phyloP scores from a whole-genome alignment of 2,329 filamentous ascomycete species.

The Aspergillus tamarii region DNA sequence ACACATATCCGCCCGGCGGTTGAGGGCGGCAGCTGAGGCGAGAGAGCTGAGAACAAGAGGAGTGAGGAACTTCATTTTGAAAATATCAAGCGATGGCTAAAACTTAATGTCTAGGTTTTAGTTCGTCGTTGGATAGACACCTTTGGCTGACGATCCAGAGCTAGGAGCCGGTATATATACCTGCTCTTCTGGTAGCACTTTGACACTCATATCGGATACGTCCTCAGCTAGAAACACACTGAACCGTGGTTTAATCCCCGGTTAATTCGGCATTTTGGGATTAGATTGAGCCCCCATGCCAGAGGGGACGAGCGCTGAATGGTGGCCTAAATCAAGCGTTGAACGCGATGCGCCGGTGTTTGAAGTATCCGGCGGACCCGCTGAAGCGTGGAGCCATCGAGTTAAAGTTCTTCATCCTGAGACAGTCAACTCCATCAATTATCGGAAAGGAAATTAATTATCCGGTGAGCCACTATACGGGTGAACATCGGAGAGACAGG shows the following conservation, averaged over 20 bases:
- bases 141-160: background rate
- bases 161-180: slow-evolving; percentile 5
- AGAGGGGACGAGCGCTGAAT: slow-evolving; percentile 8
- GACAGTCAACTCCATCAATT: slow-evolving; percentile 7
- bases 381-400: background rate
- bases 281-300: background rate
- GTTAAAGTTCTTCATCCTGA: slow-evolving; percentile 10
- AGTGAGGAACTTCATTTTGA: slow-evolving; percentile 34
- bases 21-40: slow-evolving; percentile 29
- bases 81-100: slow-evolving; percentile 4
- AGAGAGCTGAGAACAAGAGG: slow-evolving; percentile 27
- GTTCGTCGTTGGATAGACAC: background rate
- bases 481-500: background rate
- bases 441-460: slow-evolving; percentile 4
- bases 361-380: background rate
- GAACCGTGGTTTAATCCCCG: background rate
- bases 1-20: slow-evolving; percentile 41
- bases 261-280: background rate
- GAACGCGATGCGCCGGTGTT: background rate
- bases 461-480: slow-evolving; percentile 3
- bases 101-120: background rate
- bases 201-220: background rate
- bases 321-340: slow-evolving; percentile 11
- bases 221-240: slow-evolving; percentile 10
- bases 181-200: background rate